phyloP scores from a whole-genome alignment of 129 eudicot species.

The Saposhnikovia divaricata region DNA sequence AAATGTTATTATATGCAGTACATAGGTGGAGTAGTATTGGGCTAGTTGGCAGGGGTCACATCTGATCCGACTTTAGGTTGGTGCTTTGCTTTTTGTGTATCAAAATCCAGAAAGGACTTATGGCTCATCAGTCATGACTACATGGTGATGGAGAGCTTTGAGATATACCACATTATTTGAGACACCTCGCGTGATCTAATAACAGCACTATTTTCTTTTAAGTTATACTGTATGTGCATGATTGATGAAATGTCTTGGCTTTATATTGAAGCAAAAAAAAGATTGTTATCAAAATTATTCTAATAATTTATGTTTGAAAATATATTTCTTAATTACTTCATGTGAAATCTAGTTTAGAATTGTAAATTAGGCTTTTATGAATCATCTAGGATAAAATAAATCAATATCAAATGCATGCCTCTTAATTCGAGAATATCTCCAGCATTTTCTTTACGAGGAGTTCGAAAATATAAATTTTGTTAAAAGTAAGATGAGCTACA shows the following conservation, averaged over 20 bases:
- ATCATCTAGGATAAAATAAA: too few relatives aligned
- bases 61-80: not conserved
- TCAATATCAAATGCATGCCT: too few relatives aligned
- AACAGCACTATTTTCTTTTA: not conserved
- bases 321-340: too few relatives aligned
- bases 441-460: too few relatives aligned
- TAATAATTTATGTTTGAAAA: not conserved
- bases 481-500: too few relatives aligned
- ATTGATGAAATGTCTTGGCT: not conserved
- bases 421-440: too few relatives aligned
- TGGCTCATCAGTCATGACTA: not conserved
- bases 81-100: not conserved
- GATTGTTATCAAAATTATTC: not conserved
- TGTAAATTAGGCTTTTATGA: too few relatives aligned
- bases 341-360: too few relatives aligned
- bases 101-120: not conserved
- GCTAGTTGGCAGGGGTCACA: not conserved
- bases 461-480: too few relatives aligned
- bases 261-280: not conserved
- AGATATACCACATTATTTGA: not conserved
- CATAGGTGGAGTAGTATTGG: not conserved
- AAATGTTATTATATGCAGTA: too few relatives aligned
- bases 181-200: conserved; percentile 3
- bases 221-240: not conserved
- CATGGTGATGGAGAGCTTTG: not conserved